phyloP scores from a whole-genome alignment of 805 yeast species.

The Sugiyamaella chiloensis region DNA sequence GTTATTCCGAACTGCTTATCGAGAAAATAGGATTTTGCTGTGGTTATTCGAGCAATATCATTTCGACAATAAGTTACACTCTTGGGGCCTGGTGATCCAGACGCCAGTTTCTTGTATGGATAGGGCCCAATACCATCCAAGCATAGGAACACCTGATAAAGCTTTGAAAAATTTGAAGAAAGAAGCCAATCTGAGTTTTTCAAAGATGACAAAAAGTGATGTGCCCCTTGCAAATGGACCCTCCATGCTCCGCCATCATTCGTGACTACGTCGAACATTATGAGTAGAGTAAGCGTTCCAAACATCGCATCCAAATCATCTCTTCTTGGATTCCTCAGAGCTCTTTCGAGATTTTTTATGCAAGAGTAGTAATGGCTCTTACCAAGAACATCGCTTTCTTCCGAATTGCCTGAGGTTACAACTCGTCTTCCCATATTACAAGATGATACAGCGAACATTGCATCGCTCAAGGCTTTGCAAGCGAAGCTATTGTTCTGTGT shows the following conservation, averaged over 20 bases:
- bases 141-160: constrained; percentile 1
- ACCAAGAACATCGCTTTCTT: not conserved
- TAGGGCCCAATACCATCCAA: not conserved
- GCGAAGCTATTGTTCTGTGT: not conserved
- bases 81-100: not conserved
- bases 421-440: not conserved
- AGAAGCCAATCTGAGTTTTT: not conserved
- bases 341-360: not conserved
- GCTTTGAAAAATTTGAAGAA: not conserved
- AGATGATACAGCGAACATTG: not conserved
- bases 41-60: not conserved
- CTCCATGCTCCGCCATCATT: constrained; percentile 3
- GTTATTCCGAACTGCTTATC: not conserved
- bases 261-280: not conserved
- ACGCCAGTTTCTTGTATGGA: not conserved
- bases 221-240: not conserved
- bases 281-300: not conserved
- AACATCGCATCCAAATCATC: not conserved
- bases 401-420: not conserved
- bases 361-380: not conserved
- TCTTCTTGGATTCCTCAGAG: not conserved
- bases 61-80: not conserved
- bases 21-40: not conserved
- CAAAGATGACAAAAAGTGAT: not conserved
- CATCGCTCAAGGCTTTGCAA: not conserved